phyloP scores from a whole-genome alignment of 2,329 filamentous ascomycete species.

The Xylaria sp. region DNA sequence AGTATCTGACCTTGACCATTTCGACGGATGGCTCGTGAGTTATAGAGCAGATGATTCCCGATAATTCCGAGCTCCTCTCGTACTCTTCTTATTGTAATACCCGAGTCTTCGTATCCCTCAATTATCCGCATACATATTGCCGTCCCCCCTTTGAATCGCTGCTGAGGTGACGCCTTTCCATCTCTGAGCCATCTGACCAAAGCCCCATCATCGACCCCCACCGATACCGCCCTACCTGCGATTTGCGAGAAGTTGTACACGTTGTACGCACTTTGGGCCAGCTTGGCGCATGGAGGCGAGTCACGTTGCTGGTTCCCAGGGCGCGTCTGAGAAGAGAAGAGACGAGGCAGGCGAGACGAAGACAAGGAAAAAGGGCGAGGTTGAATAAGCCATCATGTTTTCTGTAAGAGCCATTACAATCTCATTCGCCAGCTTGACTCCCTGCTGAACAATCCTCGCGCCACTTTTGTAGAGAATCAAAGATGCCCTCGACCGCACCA shows the following conservation, averaged over 20 bases:
- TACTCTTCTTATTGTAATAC: not conserved
- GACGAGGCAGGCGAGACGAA: not conserved
- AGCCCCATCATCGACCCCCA: not conserved
- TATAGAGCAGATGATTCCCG: not conserved
- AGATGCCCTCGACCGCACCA: conserved; percentile 85
- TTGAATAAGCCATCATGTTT: conserved; percentile 42
- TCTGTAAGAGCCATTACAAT: conserved; percentile 39
- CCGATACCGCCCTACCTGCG: too few relatives aligned
- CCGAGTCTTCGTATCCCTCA: not conserved
- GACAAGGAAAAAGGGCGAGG: not conserved
- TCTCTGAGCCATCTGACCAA: not conserved
- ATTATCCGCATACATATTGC: not conserved
- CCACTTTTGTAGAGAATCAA: conserved; percentile 72
- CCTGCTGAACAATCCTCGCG: conserved; percentile 24
- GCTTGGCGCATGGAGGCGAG: conserved; percentile 26
- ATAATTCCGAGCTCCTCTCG: too few relatives aligned
- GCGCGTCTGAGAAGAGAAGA: conserved; percentile 9
- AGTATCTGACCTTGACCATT: not conserved
- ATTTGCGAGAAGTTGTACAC: not conserved
- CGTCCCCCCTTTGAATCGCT: not conserved
- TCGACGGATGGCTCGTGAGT: not conserved
- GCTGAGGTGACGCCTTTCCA: not conserved
- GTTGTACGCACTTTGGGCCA: not conserved
- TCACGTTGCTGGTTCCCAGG: not conserved
- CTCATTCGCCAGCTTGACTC: not conserved